Conservation (phyloP, 1,284 basidiomycete species). For the Moniliophthora roreri region DNA sequence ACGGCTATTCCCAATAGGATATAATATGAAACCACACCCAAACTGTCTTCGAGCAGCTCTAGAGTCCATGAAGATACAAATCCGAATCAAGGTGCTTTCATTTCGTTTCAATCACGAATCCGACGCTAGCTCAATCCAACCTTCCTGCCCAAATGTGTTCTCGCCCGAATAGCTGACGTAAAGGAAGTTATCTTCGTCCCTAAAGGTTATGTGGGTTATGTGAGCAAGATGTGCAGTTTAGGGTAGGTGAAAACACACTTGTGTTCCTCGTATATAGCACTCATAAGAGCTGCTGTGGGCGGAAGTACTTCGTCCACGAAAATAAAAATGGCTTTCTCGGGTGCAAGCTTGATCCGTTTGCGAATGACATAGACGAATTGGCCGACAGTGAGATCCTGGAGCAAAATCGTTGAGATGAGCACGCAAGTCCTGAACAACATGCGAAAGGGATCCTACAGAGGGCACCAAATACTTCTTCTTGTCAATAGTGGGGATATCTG, state of each 20-base stretch:
- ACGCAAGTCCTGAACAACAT: too few relatives aligned
- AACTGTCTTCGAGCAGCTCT: slow-evolving; percentile 20
- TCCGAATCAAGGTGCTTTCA: slow-evolving; percentile 8
- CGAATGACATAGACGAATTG: slow-evolving; percentile 99
- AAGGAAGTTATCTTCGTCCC: slow-evolving; percentile 95
- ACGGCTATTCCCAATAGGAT: slow-evolving; percentile 10
- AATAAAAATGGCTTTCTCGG: slow-evolving; percentile 99
- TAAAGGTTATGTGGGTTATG: slow-evolving; percentile 32
- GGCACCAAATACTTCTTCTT: slow-evolving; percentile 99
- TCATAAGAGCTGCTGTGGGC: slow-evolving; percentile 98
- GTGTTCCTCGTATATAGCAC: slow-evolving; percentile 99
- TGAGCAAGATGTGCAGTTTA: slow-evolving; percentile 17
- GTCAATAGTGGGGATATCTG: slow-evolving; percentile 98
- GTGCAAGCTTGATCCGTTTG: slow-evolving; percentile 99
- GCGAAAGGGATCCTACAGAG: slow-evolving; percentile 57
- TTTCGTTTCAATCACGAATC: slow-evolving; percentile 35
- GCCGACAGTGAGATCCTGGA: slow-evolving; percentile 93
- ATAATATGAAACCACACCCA: slow-evolving; percentile 12
- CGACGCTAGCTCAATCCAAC: slow-evolving; percentile 47
- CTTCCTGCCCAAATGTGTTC: slow-evolving; percentile 84
- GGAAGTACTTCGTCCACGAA: slow-evolving; percentile 99
- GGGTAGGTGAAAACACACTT: slow-evolving; percentile 59
- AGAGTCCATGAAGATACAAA: slow-evolving; percentile 23
- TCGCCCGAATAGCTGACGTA: slow-evolving; percentile 97
- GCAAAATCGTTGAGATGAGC: not conserved